Evolutionary conservation across 2,329 filamentous ascomycete species (phyloP).

Genomic region (Hirsutella thompsonii): DNA sequence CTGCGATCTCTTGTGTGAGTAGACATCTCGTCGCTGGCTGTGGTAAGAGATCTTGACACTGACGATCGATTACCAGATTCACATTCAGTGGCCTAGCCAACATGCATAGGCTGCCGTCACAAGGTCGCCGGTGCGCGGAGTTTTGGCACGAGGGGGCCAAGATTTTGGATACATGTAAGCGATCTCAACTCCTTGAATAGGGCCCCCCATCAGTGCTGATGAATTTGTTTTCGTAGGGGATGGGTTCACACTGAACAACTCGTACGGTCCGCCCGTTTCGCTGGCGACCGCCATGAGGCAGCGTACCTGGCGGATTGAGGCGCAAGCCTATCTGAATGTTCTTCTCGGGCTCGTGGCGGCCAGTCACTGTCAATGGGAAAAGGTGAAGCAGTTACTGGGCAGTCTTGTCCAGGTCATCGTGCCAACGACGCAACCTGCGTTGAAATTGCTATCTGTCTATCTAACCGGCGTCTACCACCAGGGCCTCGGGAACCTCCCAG

Average conservation of each 20-base stretch:
- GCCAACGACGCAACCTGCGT: slow-evolving; percentile 26
- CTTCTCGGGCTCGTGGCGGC: slow-evolving; percentile 58
- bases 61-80: slow-evolving; percentile 23
- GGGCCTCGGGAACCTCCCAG: slow-evolving; percentile 58
- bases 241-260: slow-evolving; percentile 18
- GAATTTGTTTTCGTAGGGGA: slow-evolving; percentile 17
- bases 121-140: slow-evolving; percentile 21
- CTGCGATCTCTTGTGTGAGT: slow-evolving; percentile 41
- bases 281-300: slow-evolving; percentile 45
- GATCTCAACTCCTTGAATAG: background rate
- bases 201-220: background rate
- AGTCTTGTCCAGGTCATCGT: slow-evolving; percentile 34
- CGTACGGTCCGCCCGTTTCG: slow-evolving; percentile 31
- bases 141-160: slow-evolving; percentile 30
- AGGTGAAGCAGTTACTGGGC: slow-evolving; percentile 44
- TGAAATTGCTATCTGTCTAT: slow-evolving; percentile 48
- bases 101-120: slow-evolving; percentile 22
- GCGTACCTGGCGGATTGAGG: slow-evolving; percentile 49
- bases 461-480: slow-evolving; percentile 66
- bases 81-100: slow-evolving; percentile 40
- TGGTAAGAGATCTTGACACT: slow-evolving; percentile 7
- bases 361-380: slow-evolving; percentile 56
- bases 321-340: slow-evolving; percentile 58
- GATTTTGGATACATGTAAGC: slow-evolving; percentile 34
- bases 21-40: background rate